Evolutionary conservation across 495 filamentous ascomycete species (phyloP), one percentile per base, ranked within the genome.

Genomic region (Umbilicaria muhlenbergii): DNA sequence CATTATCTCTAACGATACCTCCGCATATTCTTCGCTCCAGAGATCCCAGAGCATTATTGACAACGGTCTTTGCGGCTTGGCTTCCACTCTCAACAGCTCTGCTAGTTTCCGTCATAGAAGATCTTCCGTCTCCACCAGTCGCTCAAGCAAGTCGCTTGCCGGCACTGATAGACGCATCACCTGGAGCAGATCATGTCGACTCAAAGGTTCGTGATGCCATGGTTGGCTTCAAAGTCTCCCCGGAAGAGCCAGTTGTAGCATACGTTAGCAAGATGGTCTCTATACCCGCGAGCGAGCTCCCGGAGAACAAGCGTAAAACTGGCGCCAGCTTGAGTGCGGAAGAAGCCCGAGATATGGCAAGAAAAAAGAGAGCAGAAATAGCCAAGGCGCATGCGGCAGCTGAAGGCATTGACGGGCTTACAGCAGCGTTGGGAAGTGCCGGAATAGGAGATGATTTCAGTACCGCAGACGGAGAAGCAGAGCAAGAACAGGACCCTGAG

Each of bases 231-330:
- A 81, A 82, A 49, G 75, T 73, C 3, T 62, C 60, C 1, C 61
- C 70, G 8, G 70, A 75, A 0, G 80, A 81, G 38, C 89, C 91
- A 2, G 78, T 92, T 3, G 84, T 96, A 6, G 91, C 87, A 10
- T 99, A 92, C 51, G 86, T 99, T 35, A 95, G 88, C 61, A 99
- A 99, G 61, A 93, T 99, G 88, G 83, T 94, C 16, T 86, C 91
- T 1, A 75, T 96, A 14, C 87, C 85, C 2, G 84, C 88, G 53
- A 94, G 84, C 53, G 87, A 96, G 48, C 69, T 99, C 14, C 77
- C 78, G 2, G 69, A 85, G 41, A 86, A 88, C 47, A 89, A 78
- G 55, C 74, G 82, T 21, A 74, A 80, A 48, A 62, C 60, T 24
- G 80, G 81, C 1, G 56, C 53, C 14, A 69, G 74, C 24, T 71